Evolutionary conservation across 1,284 basidiomycete species (phyloP).

Genomic region (Fomitopsis palustris): DNA sequence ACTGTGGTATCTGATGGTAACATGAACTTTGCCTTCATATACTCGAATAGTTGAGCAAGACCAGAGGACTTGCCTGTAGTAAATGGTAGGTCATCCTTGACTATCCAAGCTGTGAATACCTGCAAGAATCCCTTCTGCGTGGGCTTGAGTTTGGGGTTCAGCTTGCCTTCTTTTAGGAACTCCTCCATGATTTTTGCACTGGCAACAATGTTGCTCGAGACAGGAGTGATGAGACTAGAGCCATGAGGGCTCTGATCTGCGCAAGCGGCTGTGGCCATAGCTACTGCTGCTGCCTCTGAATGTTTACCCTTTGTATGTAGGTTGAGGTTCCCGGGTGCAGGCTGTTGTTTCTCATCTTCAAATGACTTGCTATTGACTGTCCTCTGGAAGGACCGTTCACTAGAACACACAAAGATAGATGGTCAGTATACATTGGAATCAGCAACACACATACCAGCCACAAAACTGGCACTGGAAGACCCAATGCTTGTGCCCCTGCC

Average conservation of each 20-base stretch:
- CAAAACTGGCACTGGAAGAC: slow-evolving; percentile 3
- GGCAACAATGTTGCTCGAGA: neutral
- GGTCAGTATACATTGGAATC: neutral
- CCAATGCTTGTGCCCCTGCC: neutral
- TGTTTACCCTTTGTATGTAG: neutral
- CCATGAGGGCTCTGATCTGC: too few relatives aligned
- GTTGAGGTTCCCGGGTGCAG: neutral
- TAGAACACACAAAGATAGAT: neutral
- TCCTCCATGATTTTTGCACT: neutral
- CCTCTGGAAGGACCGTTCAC: neutral
- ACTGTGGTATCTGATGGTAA: slow-evolving; percentile 13
- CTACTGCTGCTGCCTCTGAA: neutral
- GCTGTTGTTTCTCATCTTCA: neutral
- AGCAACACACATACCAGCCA: neutral
- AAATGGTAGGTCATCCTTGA: slow-evolving; percentile 16
- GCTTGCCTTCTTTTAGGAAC: neutral
- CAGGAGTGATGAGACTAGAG: too few relatives aligned
- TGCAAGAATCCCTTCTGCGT: slow-evolving; percentile 11
- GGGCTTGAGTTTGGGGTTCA: neutral
- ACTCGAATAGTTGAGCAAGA: slow-evolving; percentile 10
- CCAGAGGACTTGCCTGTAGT: slow-evolving; percentile 14
- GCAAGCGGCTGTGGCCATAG: neutral
- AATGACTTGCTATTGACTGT: neutral
- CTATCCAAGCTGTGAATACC: slow-evolving; percentile 15
- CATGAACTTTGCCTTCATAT: slow-evolving; percentile 3